These are phyloP conservation scores for Tremella mesenterica DNA, from an alignment of 768 basidiomycete genomes.

Conservation along the genomic window DNA sequence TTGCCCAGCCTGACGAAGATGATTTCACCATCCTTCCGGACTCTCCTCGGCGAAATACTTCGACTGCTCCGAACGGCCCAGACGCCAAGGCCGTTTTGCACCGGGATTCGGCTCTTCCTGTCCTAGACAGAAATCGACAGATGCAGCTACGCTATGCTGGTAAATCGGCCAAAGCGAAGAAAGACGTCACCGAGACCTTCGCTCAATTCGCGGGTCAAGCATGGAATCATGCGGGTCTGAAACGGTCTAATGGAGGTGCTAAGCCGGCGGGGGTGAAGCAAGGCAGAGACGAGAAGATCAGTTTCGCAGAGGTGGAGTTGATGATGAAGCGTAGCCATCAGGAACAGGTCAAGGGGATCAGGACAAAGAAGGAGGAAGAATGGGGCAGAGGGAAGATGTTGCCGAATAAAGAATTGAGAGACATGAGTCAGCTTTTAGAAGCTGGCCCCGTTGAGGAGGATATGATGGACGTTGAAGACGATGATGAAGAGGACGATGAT, in stretches of 20 bases:
- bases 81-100: slow-evolving; percentile 20
- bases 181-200: slow-evolving; percentile 22
- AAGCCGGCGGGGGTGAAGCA: slow-evolving; percentile 22
- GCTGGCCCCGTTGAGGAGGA: background rate
- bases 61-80: background rate
- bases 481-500: slow-evolving; percentile 19
- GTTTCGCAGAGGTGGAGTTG: slow-evolving; percentile 2
- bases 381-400: slow-evolving; percentile 16
- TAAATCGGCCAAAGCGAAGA: slow-evolving; percentile 4
- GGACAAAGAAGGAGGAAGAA: slow-evolving; percentile 20
- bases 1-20: background rate
- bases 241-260: slow-evolving; percentile 16
- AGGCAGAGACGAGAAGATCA: slow-evolving; percentile 15
- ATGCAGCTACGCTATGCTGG: slow-evolving; percentile 12
- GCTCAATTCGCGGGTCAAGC: slow-evolving; percentile 20
- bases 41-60: background rate
- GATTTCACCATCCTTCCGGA: slow-evolving; percentile 4
- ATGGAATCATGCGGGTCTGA: slow-evolving; percentile 17
- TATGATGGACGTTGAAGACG: slow-evolving; percentile 2
- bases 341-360: slow-evolving; percentile 6
- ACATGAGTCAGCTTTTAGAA: slow-evolving; percentile 15
- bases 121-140: slow-evolving; percentile 13
- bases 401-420: slow-evolving; percentile 14
- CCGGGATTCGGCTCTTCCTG: slow-evolving; percentile 2
- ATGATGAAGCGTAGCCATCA: slow-evolving; percentile 8